Evolutionary conservation across 768 basidiomycete genomes (phyloP).

Genomic region (Psilocybe tampanensis): DNA sequence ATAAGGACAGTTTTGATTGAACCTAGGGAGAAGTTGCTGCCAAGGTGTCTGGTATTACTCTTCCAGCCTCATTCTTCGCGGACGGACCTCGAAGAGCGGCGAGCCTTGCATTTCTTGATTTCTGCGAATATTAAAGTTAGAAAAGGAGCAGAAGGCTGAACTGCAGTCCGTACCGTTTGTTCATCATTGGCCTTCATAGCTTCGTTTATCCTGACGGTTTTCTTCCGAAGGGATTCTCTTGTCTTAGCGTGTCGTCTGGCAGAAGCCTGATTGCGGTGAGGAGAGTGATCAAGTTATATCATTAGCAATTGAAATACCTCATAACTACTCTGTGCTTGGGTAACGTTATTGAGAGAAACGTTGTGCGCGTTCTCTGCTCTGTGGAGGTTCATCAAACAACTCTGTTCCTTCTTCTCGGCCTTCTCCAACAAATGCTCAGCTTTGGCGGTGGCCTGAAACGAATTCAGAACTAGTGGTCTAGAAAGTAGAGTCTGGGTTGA

Average conservation of each 20-base stretch:
- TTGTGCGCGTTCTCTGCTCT: constrained; percentile 58
- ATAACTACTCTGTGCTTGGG: constrained; percentile 44
- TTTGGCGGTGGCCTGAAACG: constrained; percentile 15
- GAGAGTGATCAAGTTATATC: background rate
- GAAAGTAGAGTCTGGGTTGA: background rate
- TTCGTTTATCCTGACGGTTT: constrained; percentile 17
- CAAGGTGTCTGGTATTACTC: background rate
- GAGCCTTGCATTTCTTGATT: constrained; percentile 8
- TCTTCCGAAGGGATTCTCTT: constrained; percentile 5
- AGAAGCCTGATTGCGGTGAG: background rate
- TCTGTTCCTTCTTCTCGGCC: constrained; percentile 52
- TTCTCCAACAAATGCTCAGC: constrained; percentile 34
- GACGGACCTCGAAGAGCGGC: constrained; percentile 9
- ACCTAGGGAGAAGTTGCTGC: background rate
- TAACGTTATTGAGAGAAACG: constrained; percentile 42
- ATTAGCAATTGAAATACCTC: constrained; percentile 39
- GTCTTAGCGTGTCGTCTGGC: constrained; percentile 4
- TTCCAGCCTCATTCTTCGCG: background rate
- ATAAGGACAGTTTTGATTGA: too few relatives aligned
- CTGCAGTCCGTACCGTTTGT: constrained; percentile 16
- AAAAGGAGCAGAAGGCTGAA: background rate
- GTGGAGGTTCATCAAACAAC: constrained; percentile 50
- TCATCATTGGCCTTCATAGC: constrained; percentile 21
- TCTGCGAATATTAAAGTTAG: background rate
- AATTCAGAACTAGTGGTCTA: background rate